Conservation (phyloP, 352 stramenopile species). For the Phytophthora gonapodyides region DNA sequence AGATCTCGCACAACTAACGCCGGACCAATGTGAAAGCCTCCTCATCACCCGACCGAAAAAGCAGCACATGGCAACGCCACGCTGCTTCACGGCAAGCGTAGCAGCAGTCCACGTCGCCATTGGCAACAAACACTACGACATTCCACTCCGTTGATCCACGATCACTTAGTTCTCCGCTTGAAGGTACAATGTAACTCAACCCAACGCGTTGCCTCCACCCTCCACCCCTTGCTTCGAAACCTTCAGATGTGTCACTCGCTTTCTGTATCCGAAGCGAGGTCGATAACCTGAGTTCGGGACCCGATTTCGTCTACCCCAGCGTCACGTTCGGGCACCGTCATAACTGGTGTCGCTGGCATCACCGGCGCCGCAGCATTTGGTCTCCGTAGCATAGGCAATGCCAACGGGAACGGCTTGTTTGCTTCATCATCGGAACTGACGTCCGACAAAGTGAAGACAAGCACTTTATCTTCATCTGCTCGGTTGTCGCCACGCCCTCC, state of each 20-base stretch:
- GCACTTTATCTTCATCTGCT: conserved; percentile 10
- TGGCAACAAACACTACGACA: conserved; percentile 86
- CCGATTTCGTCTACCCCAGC: conserved; percentile 18
- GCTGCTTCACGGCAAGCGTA: conserved; percentile 29
- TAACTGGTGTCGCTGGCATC: conserved; percentile 7
- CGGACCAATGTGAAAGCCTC: conserved; percentile 41
- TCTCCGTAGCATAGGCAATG: conserved; percentile 26
- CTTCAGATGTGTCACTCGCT: conserved; percentile 34
- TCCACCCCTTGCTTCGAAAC: conserved; percentile 5
- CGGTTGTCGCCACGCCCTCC: conserved; percentile 16
- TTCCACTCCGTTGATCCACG: conserved; percentile 50
- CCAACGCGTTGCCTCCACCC: conserved; percentile 1
- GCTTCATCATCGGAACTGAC: conserved; percentile 45
- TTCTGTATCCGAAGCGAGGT: conserved; percentile 58
- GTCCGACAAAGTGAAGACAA: conserved; percentile 42
- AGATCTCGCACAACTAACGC: conserved; percentile 47
- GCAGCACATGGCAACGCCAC: conserved; percentile 21
- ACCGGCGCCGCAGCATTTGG: conserved; percentile 1
- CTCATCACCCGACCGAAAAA: conserved; percentile 20
- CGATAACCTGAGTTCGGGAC: conserved; percentile 39
- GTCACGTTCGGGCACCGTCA: conserved; percentile 20
- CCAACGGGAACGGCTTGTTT: conserved; percentile 32
- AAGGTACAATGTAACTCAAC: conserved; percentile 10
- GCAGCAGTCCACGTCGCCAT: conserved; percentile 65
- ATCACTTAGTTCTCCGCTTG: conserved; percentile 1